Evolutionary conservation across 192 early-diverging fungal genomes (phyloP), one percentile per base, ranked within the genome.

Genomic region (Allomyces macrogynus): DNA sequence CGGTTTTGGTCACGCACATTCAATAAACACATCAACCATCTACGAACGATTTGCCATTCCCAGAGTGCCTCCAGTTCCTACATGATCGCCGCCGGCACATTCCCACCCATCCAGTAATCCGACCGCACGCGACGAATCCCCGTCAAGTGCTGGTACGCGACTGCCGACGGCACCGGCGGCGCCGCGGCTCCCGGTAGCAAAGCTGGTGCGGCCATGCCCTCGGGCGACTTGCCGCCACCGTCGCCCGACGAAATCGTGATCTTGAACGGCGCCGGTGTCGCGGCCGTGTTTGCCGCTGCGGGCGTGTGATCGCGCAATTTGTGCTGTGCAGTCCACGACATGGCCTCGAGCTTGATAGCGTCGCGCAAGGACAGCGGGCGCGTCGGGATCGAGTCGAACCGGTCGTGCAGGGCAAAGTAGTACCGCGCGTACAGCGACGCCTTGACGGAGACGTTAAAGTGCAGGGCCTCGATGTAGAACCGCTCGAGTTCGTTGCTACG

Each of bases 381-480:
- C 23, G 24, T 61, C 14, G 62, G 27, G 11, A 61, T 65, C 16
- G 49, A 14, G 23, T 69, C 70, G 5, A 67, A 66, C 20, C 74
- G 23, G 62, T 87, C 86, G n/a, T 84, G 67, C 24, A 89, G 62
- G 61, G 73, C 69, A 66, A 87, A 89, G 68, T 86, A 89, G 62
- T 78, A 80, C 16, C 69, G 62, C 0, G 85, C 80, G 67, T 83
- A 89, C 23, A 80, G 64, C 18, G 85, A 83, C 4, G 81, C 68
- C 61, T 77, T 81, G 44, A 89, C 77, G 0, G 80, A 80, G 7
- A 89, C 85, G 66, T 89, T 76, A 67, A 78, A 89, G 44, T 81
- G 69, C 3, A 89, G 66, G 1, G 79, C 74, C 0, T 75, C 73
- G 66, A 89, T 77, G 65, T 77, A 81, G 62, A 74, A 84, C 11